Conservation (phyloP, 352 stramenopile species). For the Sclerospora graminicola region DNA sequence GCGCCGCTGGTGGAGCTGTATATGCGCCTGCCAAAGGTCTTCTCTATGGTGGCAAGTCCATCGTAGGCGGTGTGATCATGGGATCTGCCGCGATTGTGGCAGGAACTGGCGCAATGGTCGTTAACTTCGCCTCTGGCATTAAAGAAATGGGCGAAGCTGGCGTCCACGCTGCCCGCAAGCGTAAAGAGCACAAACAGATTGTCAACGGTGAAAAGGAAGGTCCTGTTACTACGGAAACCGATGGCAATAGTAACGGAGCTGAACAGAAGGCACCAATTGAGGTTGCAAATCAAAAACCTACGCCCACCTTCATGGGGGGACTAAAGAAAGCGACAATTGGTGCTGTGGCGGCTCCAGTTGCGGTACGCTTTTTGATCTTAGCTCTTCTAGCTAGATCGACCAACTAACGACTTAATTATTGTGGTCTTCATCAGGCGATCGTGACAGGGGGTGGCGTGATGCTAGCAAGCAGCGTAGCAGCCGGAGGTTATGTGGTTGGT, state of each 20-base stretch:
- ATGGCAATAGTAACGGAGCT: conserved; percentile 8
- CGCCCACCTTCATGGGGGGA: conserved; percentile 71
- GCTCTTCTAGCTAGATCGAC: not conserved
- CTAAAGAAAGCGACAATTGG: conserved; percentile 82
- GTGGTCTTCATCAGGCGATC: conserved; percentile 32
- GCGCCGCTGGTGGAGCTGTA: conserved; percentile 62
- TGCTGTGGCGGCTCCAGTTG: conserved; percentile 66
- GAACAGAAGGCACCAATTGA: conserved; percentile 19
- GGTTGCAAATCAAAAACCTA: conserved; percentile 51
- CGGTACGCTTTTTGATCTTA: conserved; percentile 25
- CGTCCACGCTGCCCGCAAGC: conserved; percentile 60
- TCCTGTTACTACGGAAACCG: conserved; percentile 8
- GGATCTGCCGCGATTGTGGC: conserved; percentile 67
- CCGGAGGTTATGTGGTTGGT: conserved; percentile 68
- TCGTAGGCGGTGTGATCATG: conserved; percentile 78
- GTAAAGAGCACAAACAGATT: conserved; percentile 35
- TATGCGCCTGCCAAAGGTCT: conserved; percentile 77
- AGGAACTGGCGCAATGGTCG: conserved; percentile 69
- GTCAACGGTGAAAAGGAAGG: conserved; percentile 32
- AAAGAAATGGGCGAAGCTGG: conserved; percentile 84
- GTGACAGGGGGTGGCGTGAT: conserved; percentile 67
- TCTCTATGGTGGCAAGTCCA: conserved; percentile 75
- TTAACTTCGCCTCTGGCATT: conserved; percentile 70
- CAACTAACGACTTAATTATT: not conserved
- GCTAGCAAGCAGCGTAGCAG: conserved; percentile 65